A percentile compares a stretch with the other conserved stretches of the same genome.
phyloP scores from a whole-genome alignment of 2,329 filamentous ascomycete species.

The Metarhizium brunneum region DNA sequence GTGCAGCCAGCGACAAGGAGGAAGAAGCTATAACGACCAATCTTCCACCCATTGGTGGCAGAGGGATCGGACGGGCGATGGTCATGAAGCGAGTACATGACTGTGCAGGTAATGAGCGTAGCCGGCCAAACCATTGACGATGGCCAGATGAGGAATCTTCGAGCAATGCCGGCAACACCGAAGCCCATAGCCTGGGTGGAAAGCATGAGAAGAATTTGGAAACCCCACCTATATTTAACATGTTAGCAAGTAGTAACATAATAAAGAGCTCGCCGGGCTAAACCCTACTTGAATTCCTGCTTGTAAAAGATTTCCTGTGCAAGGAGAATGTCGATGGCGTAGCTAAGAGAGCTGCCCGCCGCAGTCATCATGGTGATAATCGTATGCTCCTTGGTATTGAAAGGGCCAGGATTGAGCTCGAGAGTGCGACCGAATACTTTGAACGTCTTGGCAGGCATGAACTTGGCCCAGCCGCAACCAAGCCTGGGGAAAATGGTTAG shows the following conservation, averaged over 20 bases:
- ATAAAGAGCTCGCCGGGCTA: neutral
- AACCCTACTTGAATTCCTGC: conserved; percentile 34
- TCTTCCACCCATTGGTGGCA: conserved; percentile 46
- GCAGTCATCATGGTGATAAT: conserved; percentile 38
- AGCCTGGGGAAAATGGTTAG: conserved; percentile 10
- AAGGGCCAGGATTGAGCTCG: conserved; percentile 30
- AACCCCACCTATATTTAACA: conserved; percentile 28
- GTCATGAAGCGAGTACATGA: conserved; percentile 59
- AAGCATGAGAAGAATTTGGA: conserved; percentile 50
- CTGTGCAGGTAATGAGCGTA: conserved; percentile 48
- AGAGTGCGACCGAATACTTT: conserved; percentile 20
- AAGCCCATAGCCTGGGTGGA: conserved; percentile 56
- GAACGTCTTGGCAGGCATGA: conserved; percentile 21
- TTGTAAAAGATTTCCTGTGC: conserved; percentile 38
- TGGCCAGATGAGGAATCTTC: conserved; percentile 51
- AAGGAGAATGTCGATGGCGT: conserved; percentile 31
- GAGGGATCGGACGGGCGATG: conserved; percentile 41
- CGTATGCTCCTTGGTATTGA: conserved; percentile 40
- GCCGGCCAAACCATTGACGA: conserved; percentile 58
- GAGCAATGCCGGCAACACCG: conserved; percentile 49
- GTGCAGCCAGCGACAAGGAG: conserved; percentile 37
- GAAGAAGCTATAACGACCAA: conserved; percentile 50
- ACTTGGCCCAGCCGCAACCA: conserved; percentile 23
- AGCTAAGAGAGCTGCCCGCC: conserved; percentile 23
- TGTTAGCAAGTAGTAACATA: neutral